phyloP scores from a whole-genome alignment of 768 basidiomycete genomes.

The Amanita jacksonii region DNA sequence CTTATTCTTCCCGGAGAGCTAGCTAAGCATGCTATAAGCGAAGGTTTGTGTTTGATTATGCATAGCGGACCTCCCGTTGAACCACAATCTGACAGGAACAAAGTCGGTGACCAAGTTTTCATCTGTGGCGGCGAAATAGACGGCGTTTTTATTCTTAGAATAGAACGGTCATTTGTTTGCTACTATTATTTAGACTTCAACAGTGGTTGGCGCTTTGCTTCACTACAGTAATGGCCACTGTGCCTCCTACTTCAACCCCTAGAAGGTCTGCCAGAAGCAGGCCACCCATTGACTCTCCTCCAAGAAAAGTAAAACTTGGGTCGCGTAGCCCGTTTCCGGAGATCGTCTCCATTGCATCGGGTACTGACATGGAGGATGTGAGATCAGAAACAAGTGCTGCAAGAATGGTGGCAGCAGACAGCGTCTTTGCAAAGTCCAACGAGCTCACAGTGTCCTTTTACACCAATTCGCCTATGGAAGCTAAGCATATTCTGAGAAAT shows the following conservation, averaged over 20 bases:
- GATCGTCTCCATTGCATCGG: slow-evolving; percentile 35
- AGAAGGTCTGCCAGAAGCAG: slow-evolving; percentile 38
- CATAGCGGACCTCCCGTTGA: too few relatives aligned
- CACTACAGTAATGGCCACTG: slow-evolving; percentile 39
- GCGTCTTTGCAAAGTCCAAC: slow-evolving; percentile 61
- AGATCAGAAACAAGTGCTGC: slow-evolving; percentile 29
- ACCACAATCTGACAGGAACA: slow-evolving; percentile 1
- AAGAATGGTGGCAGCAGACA: slow-evolving; percentile 30
- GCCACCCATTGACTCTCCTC: slow-evolving; percentile 19
- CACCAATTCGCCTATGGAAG: slow-evolving; percentile 61
- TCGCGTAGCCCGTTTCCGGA: slow-evolving; percentile 18
- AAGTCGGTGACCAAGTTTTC: slow-evolving; percentile 27
- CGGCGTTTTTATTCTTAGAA: not conserved
- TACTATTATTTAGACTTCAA: not conserved
- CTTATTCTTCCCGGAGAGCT: slow-evolving; percentile 81
- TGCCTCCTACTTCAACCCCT: slow-evolving; percentile 50
- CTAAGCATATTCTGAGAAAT: slow-evolving; percentile 59
- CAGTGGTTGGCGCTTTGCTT: not conserved
- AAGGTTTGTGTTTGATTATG: slow-evolving; percentile 25
- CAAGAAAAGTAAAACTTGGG: slow-evolving; percentile 19
- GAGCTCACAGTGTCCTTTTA: slow-evolving; percentile 61
- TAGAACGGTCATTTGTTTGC: not conserved
- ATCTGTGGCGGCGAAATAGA: slow-evolving; percentile 33
- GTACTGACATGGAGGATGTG: slow-evolving; percentile 63
- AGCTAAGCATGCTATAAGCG: slow-evolving; percentile 83